These are phyloP conservation scores for Heliamphora pulchella DNA, from an alignment of 179 eudicot genomes.

Conservation along the genomic window DNA sequence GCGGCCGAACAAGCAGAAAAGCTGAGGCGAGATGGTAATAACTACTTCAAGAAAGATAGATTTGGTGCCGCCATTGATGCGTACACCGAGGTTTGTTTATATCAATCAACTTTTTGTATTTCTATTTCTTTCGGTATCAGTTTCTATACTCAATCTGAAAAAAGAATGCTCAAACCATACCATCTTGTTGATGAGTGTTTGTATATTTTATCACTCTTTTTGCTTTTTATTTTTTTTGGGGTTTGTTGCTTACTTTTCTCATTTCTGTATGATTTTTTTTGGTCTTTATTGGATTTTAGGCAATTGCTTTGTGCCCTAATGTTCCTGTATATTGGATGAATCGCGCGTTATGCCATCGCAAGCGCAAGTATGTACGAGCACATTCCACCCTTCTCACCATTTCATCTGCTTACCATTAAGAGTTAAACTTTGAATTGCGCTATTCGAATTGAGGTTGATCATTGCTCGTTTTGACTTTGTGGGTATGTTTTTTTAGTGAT, in stretches of 20 bases:
- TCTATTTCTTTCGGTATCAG: background rate
- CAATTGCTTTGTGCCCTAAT: slow-evolving; percentile 82
- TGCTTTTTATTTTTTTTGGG: slow-evolving; percentile 18
- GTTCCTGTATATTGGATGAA: slow-evolving; percentile 75
- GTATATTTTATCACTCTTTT: slow-evolving; percentile 15
- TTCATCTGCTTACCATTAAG: background rate
- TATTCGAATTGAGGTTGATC: background rate
- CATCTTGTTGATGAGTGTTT: too few relatives aligned
- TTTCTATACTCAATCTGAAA: too few relatives aligned
- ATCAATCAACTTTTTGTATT: background rate
- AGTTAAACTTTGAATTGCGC: background rate
- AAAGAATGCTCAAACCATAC: too few relatives aligned
- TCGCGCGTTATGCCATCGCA: slow-evolving; percentile 75
- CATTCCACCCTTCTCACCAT: slow-evolving; percentile 17
- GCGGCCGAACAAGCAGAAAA: slow-evolving; percentile 62
- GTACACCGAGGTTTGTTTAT: slow-evolving; percentile 54
- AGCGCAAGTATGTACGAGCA: slow-evolving; percentile 49
- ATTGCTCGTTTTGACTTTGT: background rate
- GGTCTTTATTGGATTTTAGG: slow-evolving; percentile 39
- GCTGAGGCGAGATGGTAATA: slow-evolving; percentile 63
- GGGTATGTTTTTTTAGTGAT: slow-evolving; percentile 32
- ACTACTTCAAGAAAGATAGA: slow-evolving; percentile 49
- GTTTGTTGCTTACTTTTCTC: slow-evolving; percentile 38
- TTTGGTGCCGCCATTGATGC: slow-evolving; percentile 92
- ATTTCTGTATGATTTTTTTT: background rate